Conservation (phyloP, 768 basidiomycete species). For the Russula earlei region DNA sequence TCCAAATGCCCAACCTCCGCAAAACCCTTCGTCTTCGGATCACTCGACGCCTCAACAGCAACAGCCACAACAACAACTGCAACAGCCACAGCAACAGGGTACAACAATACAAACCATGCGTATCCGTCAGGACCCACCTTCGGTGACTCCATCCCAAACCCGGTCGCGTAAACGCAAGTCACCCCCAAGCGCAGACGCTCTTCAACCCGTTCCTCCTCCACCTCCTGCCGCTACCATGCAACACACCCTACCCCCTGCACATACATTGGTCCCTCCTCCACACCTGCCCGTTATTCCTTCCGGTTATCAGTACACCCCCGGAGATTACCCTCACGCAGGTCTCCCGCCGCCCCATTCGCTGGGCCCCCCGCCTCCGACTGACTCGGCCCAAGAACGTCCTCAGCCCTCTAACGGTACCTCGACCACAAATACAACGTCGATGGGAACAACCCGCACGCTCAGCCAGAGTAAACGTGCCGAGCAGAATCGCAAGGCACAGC, state of each 20-base stretch:
- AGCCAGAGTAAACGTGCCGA: conserved; percentile 84
- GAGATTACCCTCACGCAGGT: conserved; percentile 10
- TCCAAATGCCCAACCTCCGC: conserved; percentile 4
- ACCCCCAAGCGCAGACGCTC: conserved; percentile 34
- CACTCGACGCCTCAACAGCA: conserved; percentile 6
- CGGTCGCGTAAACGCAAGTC: conserved; percentile 62
- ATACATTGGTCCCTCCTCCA: conserved; percentile 19
- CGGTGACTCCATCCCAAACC: conserved; percentile 31
- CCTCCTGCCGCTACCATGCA: conserved; percentile 30
- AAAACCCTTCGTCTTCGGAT: conserved; percentile 3
- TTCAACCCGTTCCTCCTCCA: conserved; percentile 33
- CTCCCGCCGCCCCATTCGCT: conserved; percentile 17
- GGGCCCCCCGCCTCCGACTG: conserved; percentile 5
- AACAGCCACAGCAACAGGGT: conserved; percentile 10
- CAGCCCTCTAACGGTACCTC: conserved; percentile 10
- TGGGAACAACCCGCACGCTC: conserved; percentile 41
- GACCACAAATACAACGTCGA: not conserved
- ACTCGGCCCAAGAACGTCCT: conserved; percentile 4
- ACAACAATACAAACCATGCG: conserved; percentile 38
- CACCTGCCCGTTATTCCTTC: conserved; percentile 23
- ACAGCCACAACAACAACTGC: conserved; percentile 20
- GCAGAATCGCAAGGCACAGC: conserved; percentile 90
- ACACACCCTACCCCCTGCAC: conserved; percentile 24
- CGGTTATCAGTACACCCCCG: conserved; percentile 28
- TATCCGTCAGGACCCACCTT: conserved; percentile 47